These are phyloP conservation scores for Colletotrichum aenigma DNA, from an alignment of 2,329 filamentous ascomycete species.

Conservation along the genomic window DNA sequence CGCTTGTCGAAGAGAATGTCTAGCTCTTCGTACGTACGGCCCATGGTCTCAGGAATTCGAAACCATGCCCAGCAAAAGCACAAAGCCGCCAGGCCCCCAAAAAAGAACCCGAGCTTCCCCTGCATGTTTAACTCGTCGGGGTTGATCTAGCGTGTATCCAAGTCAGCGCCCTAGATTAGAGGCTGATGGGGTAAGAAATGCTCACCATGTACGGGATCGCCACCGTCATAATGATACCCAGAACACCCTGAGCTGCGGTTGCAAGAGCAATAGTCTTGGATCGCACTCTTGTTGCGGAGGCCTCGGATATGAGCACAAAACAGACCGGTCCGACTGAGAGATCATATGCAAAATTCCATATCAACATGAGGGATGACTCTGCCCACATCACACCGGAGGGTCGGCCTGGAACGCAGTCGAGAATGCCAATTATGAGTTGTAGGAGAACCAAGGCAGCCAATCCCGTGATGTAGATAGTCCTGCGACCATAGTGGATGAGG, in stretches of 20 bases:
- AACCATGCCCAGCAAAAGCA: constrained; percentile 28
- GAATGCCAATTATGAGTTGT: constrained; percentile 46
- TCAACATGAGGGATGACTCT: constrained; percentile 53
- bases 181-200: not conserved
- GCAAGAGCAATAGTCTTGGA: constrained; percentile 50
- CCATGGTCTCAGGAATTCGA: constrained; percentile 28
- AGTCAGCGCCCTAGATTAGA: not conserved
- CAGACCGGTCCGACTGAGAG: constrained; percentile 36
- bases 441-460: constrained; percentile 40
- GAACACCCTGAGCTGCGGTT: constrained; percentile 43
- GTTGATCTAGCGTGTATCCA: constrained; percentile 21
- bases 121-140: constrained; percentile 35
- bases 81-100: constrained; percentile 21
- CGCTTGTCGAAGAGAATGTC: constrained; percentile 35
- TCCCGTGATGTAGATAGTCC: constrained; percentile 45
- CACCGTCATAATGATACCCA: constrained; percentile 37
- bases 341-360: constrained; percentile 40
- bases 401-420: constrained; percentile 48
- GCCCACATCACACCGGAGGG: constrained; percentile 46
- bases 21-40: constrained; percentile 27
- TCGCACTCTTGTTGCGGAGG: constrained; percentile 46
- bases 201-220: constrained; percentile 29
- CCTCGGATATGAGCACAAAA: constrained; percentile 59
- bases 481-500: constrained; percentile 44
- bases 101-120: constrained; percentile 34